These are phyloP conservation scores for Raphanus sativus DNA, from an alignment of 345 rosid species.

Conservation along the genomic window DNA sequence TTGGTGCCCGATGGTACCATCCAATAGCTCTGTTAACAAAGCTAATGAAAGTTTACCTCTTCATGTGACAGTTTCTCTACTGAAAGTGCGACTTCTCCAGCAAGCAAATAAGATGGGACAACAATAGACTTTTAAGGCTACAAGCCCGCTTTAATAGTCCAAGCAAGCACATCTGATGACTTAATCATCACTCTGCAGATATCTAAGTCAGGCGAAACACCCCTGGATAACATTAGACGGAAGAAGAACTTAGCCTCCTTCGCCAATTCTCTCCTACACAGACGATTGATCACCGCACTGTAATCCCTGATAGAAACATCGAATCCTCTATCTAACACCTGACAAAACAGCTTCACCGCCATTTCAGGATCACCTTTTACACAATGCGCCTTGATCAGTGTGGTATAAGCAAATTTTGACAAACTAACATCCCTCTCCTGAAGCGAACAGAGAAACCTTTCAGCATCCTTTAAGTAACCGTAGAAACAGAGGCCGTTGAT, in stretches of 20 bases:
- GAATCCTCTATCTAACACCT: conserved; percentile 60
- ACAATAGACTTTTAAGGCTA: conserved; percentile 24
- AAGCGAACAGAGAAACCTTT: conserved; percentile 48
- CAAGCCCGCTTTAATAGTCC: conserved; percentile 52
- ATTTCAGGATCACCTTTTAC: conserved; percentile 57
- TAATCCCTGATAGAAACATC: conserved; percentile 64
- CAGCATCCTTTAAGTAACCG: conserved; percentile 51
- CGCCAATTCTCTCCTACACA: conserved; percentile 53
- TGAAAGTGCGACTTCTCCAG: conserved; percentile 10
- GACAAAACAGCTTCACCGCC: conserved; percentile 44
- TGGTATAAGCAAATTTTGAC: conserved; percentile 60
- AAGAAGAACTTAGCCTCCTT: conserved; percentile 51
- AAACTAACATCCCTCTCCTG: conserved; percentile 38
- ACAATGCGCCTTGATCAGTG: conserved; percentile 74
- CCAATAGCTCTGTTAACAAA: neutral
- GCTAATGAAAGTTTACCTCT: conserved; percentile 10
- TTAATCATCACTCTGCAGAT: conserved; percentile 54
- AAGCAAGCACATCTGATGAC: conserved; percentile 47
- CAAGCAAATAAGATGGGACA: conserved; percentile 5
- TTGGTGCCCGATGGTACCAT: conserved; percentile 7
- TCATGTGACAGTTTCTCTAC: conserved; percentile 15
- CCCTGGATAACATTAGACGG: conserved; percentile 54
- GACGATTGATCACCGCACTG: conserved; percentile 67
- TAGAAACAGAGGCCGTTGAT: conserved; percentile 57
- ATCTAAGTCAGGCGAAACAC: conserved; percentile 57